Evolutionary conservation across 805 yeast species (phyloP).

Genomic region (Pichia sporocuriosa): DNA sequence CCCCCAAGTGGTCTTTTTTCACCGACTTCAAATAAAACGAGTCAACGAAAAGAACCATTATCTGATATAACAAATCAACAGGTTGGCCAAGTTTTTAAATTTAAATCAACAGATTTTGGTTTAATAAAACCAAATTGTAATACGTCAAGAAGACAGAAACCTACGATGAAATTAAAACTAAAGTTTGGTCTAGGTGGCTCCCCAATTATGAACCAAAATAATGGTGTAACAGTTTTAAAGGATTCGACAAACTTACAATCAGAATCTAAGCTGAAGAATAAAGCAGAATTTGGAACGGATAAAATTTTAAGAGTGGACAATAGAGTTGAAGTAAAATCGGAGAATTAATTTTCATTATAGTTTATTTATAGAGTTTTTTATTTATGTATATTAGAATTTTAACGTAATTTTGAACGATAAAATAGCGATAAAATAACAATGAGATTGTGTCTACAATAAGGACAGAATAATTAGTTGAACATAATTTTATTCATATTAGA

Average conservation of each 20-base stretch:
- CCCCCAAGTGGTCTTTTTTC: slow-evolving; percentile 14
- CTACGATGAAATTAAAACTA: slow-evolving; percentile 24
- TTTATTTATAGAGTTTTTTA: too few relatives aligned
- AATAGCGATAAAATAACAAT: too few relatives aligned
- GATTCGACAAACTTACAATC: background rate
- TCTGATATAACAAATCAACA: slow-evolving; percentile 9
- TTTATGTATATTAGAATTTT: too few relatives aligned
- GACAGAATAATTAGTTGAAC: background rate
- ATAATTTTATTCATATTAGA: background rate
- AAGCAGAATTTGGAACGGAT: too few relatives aligned
- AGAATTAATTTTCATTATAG: too few relatives aligned
- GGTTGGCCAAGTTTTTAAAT: slow-evolving; percentile 30
- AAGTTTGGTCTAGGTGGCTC: slow-evolving; percentile 5
- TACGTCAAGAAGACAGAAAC: slow-evolving; percentile 25
- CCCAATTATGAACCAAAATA: too few relatives aligned
- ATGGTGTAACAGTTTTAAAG: background rate
- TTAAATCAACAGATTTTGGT: slow-evolving; percentile 30
- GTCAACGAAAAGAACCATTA: slow-evolving; percentile 1
- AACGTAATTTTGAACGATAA: too few relatives aligned
- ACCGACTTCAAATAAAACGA: slow-evolving; percentile 1
- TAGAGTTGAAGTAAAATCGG: too few relatives aligned
- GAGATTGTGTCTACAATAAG: too few relatives aligned
- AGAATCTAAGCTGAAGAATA: too few relatives aligned
- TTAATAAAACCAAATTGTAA: slow-evolving; percentile 25
- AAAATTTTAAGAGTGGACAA: too few relatives aligned